phyloP scores from a whole-genome alignment of 768 basidiomycete genomes.

The Dentipellis sp. region DNA sequence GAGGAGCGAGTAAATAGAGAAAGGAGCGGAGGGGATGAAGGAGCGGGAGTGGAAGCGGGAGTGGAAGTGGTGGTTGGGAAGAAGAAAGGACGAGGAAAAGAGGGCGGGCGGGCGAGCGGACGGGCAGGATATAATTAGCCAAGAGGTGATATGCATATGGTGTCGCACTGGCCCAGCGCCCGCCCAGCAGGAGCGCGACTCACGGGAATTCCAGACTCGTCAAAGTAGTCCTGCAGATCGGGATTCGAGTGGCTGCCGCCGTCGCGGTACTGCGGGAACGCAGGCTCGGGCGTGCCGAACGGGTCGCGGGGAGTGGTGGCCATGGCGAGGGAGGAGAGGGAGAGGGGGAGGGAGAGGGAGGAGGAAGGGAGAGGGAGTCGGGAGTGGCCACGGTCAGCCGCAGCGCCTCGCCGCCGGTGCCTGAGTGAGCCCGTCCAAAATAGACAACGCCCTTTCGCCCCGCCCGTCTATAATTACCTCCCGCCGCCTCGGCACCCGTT shows the following conservation, averaged over 20 bases:
- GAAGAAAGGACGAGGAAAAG: neutral
- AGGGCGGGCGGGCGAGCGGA: neutral
- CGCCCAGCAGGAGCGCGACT: neutral
- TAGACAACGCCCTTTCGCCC: neutral
- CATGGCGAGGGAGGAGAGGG: neutral
- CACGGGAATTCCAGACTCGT: constrained; percentile 1
- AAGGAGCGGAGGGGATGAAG: too few species aligned
- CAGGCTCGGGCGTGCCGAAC: constrained; percentile 4
- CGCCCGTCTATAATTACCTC: neutral
- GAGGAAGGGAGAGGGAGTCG: neutral
- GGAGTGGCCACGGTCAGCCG: neutral
- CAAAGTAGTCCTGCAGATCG: constrained; percentile 5
- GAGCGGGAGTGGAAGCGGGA: too few species aligned
- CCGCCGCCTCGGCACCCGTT: neutral
- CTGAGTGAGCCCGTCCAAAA: neutral
- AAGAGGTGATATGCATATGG: too few species aligned
- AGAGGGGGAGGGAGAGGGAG: neutral
- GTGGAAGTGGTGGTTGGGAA: neutral
- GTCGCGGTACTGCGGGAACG: constrained; percentile 1
- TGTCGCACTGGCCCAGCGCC: too few species aligned
- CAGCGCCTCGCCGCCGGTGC: too few species aligned
- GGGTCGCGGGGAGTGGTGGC: constrained; percentile 1
- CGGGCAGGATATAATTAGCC: neutral
- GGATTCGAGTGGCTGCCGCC: neutral
- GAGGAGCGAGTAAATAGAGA: neutral